Conservation (phyloP, 2,329 filamentous ascomycete species). For the Knoxdaviesia capensis region DNA sequence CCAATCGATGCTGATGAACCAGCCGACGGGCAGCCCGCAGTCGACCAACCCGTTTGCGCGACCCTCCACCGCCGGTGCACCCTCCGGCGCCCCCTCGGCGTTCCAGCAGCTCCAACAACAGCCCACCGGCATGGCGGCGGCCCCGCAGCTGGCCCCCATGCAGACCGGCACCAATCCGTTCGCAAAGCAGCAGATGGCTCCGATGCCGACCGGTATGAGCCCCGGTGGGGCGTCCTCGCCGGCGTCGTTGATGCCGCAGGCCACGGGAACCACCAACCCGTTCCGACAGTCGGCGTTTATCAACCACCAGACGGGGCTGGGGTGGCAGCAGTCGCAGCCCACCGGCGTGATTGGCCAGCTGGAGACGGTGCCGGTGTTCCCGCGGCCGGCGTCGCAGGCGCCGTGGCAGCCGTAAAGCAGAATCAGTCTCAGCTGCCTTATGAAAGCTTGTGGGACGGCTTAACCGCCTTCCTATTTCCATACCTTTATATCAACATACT, state of each 20-base stretch:
- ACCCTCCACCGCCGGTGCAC: slow-evolving; percentile 15
- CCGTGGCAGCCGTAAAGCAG: slow-evolving; percentile 33
- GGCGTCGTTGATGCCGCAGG: slow-evolving; percentile 41
- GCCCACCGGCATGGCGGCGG: slow-evolving; percentile 13
- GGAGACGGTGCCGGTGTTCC: slow-evolving; percentile 68
- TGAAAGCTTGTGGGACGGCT: neutral
- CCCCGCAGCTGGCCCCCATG: slow-evolving; percentile 23
- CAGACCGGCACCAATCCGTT: slow-evolving; percentile 41
- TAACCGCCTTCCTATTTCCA: slow-evolving; percentile 7
- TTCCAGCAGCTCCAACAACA: slow-evolving; percentile 5
- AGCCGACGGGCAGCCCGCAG: slow-evolving; percentile 37
- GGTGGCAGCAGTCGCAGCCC: slow-evolving; percentile 67
- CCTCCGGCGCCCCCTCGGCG: neutral
- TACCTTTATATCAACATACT: too few species aligned
- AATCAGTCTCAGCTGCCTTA: too few species aligned
- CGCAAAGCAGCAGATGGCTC: slow-evolving; percentile 24
- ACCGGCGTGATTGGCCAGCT: slow-evolving; percentile 66
- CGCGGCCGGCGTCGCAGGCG: slow-evolving; percentile 47
- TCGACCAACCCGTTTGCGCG: slow-evolving; percentile 82
- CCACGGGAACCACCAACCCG: slow-evolving; percentile 81
- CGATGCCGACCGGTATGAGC: slow-evolving; percentile 20
- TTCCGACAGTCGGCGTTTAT: slow-evolving; percentile 84
- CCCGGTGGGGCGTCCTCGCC: slow-evolving; percentile 8
- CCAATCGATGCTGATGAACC: slow-evolving; percentile 59
- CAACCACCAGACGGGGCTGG: slow-evolving; percentile 69